Conservation (phyloP, 495 filamentous ascomycete genomes). For the Hyaloscypha finlandica region DNA sequence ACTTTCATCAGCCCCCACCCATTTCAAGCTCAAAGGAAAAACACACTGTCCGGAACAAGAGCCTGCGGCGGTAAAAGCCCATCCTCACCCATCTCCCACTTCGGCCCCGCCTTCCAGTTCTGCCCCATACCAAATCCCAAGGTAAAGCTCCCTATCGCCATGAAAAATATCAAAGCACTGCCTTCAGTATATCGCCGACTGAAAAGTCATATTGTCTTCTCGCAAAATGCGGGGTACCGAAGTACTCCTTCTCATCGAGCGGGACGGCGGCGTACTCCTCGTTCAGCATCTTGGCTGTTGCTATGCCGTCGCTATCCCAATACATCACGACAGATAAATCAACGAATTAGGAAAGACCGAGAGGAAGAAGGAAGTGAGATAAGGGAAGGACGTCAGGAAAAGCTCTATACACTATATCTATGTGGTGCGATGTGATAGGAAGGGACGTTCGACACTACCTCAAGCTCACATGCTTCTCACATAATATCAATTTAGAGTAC, state of each 20-base stretch:
- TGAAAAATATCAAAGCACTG: slow-evolving; percentile 6
- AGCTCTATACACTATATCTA: not conserved
- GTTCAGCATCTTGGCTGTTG: not conserved
- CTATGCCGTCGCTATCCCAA: not conserved
- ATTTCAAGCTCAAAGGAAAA: not conserved
- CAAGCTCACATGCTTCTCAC: not conserved
- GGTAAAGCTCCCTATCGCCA: slow-evolving; percentile 7
- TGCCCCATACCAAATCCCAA: slow-evolving; percentile 21
- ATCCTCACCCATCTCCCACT: not conserved
- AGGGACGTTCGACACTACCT: not conserved
- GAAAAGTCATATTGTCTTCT: not conserved
- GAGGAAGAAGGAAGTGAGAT: not conserved
- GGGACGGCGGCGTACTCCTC: slow-evolving; percentile 20
- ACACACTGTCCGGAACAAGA: slow-evolving; percentile 28
- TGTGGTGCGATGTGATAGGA: not conserved
- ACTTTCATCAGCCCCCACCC: not conserved
- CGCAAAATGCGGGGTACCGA: not conserved
- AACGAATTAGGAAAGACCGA: not conserved
- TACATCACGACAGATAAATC: not conserved
- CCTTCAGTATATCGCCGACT: not conserved
- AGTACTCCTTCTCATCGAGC: slow-evolving; percentile 24
- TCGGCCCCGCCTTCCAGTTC: slow-evolving; percentile 8
- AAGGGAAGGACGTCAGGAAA: not conserved
- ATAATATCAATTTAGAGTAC: not conserved
- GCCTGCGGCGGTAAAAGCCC: slow-evolving; percentile 21